These are phyloP conservation scores for Logfia minima DNA, from an alignment of 129 eudicot genomes.

Conservation along the genomic window DNA sequence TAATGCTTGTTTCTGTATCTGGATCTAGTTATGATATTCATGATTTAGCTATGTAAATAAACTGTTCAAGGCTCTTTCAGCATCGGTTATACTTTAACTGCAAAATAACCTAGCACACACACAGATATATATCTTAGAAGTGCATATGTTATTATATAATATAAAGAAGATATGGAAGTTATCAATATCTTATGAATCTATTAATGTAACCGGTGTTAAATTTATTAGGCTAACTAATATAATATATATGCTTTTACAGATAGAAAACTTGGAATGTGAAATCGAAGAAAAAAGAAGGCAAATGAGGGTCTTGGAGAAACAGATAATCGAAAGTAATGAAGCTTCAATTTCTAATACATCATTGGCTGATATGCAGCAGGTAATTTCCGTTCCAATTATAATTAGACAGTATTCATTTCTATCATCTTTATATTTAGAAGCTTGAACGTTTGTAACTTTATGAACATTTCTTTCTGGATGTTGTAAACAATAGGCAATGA, in stretches of 20 bases:
- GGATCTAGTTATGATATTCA: background rate
- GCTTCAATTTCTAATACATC: conserved; percentile 87
- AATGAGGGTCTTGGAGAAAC: conserved; percentile 82
- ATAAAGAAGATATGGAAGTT: conserved; percentile 5
- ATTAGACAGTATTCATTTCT: background rate
- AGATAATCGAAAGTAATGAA: conserved; percentile 71
- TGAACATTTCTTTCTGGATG: conserved; percentile 16
- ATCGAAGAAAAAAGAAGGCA: conserved; percentile 82
- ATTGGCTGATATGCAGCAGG: conserved; percentile 92
- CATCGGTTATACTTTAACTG: background rate
- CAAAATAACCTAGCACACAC: background rate
- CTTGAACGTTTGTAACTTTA: conserved; percentile 3
- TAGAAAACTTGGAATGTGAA: conserved; percentile 76
- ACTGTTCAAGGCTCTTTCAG: background rate
- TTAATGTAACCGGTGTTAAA: background rate
- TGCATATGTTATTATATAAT: background rate
- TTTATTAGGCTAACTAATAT: background rate
- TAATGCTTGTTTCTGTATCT: conserved; percentile 22
- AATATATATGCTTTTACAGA: conserved; percentile 38
- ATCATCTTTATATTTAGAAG: conserved; percentile 6
- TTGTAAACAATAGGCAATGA: conserved; percentile 58
- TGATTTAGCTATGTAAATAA: background rate
- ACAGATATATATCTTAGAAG: background rate
- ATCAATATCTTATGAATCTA: background rate
- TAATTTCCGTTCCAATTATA: conserved; percentile 22